Evolutionary conservation across 495 filamentous ascomycete genomes (phyloP), one percentile per base, ranked within the genome.

Genomic region (Hyaloscypha variabilis): DNA sequence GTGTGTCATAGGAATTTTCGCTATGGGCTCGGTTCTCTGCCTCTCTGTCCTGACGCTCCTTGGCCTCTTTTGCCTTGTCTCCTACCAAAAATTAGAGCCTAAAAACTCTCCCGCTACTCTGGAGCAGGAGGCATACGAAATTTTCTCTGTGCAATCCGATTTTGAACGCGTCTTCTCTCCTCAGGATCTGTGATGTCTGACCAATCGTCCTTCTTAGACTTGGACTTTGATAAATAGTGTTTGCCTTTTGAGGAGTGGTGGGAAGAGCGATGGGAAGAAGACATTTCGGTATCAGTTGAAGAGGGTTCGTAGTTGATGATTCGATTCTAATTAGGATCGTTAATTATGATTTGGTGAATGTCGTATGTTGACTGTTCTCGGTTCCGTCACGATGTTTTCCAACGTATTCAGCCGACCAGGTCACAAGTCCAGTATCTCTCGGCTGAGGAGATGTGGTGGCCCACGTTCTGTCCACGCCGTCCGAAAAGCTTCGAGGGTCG

Each of bases 61-160:
- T 83, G 57, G 84, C 77, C 53, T 85, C 82, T 63, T 80, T 83
- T 2, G 78, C 77, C 64, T 88, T 89, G 25, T 88, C 86, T 69
- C 87, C 87, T 83, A 55, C 17, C 19, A 4, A 46, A 46, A 46
- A 10, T 19, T 17, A 17, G 39, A 46, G 39, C 19, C n/a, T n/a
- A n/a, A n/a, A n/a, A 17, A 19, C 39, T 46, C 19, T 11, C 13
- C 19, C 14, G 11, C 10, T 36, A 46, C 46, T 59, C 21, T 1
- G 21, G 30, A n/a, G 8, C 46, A 25, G 21, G 25, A 29, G 60
- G 77, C 79, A 21, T 78, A 87, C 85, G 78, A 68, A 87, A 87
- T 66, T 87, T 87, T 56, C 85, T 77, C 69, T 87, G 85, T n/a
- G 85, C 85, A 60, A 86, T 83, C 29, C 84, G 78, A 70, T 87